Evolutionary conservation across 768 basidiomycete species (phyloP), one percentile per base, ranked within the genome.

Genomic region (Amanita pallidorosea): DNA sequence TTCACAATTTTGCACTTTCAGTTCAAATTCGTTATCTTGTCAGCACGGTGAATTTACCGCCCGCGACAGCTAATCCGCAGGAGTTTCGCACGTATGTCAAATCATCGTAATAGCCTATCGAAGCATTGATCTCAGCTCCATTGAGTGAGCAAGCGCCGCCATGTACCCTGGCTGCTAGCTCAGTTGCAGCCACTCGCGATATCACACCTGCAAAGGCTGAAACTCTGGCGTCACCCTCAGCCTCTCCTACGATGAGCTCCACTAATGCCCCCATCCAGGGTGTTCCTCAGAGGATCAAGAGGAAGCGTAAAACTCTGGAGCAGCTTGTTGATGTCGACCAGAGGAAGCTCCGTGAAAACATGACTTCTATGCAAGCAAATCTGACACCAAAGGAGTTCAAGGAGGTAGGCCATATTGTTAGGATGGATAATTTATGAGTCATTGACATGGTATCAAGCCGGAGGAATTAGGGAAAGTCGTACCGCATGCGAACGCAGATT

Each of bases 241-340:
- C 29, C 17, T 38, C 37, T 31, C 8, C n/a, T 25, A 22, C 11
- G 13, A 42, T 34, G 33, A n/a, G 17, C 11, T 20, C 49, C 17
- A 20, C 20, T 12, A 33, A 27, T 11, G 15, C 17, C 13, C 31
- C 48, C 17, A 15, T 9, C 18, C 35, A 40, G 11, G 40, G 48
- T 15, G 17, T 41, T n/a, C n/a, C 43, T 7, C 50, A 51, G 20
- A 51, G 34, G 23, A 23, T 37, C 23, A 45, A 44, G 31, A 51
- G 33, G 34, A 51, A 51, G n/a, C 50, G 50, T 8, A 51, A 45
- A 18, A 34, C 43, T n/a, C 17, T 45, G 33, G 38, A 51, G 12
- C 13, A 44, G 5, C 41, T 51, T 23, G 23, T 45, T 45, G 42
- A 51, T 15, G 43, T 45, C 17, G 50, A 51, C 23, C 35, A 44